Conservation (phyloP, 768 basidiomycete species). For the Leccinum longicurvipes region DNA sequence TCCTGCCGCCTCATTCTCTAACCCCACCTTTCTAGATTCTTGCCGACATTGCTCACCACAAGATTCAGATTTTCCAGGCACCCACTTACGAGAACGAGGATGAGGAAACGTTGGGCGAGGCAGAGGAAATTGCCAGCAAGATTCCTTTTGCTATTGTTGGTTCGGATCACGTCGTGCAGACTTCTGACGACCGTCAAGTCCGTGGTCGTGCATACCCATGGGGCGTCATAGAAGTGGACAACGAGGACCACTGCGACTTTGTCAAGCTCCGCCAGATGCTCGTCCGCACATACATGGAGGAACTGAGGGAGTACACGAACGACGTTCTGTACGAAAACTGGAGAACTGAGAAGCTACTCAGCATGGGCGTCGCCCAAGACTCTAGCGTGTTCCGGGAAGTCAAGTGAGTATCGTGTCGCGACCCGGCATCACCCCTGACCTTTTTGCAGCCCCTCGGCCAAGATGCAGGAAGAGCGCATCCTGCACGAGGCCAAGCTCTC, state of each 20-base stretch:
- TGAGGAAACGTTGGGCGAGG: conserved; percentile 95
- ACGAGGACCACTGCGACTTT: conserved; percentile 98
- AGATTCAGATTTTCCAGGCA: conserved; percentile 97
- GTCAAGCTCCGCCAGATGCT: conserved; percentile 99
- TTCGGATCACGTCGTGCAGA: conserved; percentile 77
- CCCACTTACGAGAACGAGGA: conserved; percentile 98
- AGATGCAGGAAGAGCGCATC: conserved; percentile 93
- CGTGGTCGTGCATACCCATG: conserved; percentile 96
- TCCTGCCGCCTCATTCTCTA: neutral
- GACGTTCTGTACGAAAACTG: conserved; percentile 97
- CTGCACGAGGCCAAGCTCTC: conserved; percentile 96
- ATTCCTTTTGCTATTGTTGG: conserved; percentile 99
- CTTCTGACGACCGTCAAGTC: conserved; percentile 86
- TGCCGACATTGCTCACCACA: conserved; percentile 89
- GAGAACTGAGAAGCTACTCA: conserved; percentile 91
- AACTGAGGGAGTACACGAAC: conserved; percentile 95
- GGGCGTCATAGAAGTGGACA: conserved; percentile 99
- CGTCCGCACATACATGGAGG: conserved; percentile 99
- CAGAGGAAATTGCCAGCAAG: conserved; percentile 96
- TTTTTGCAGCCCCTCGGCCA: conserved; percentile 78
- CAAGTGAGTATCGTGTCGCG: conserved; percentile 62
- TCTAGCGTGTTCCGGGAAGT: conserved; percentile 98
- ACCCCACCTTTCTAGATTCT: conserved; percentile 58
- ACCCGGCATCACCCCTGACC: conserved; percentile 10
- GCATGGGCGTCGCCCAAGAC: conserved; percentile 98